Conservation (phyloP, 495 filamentous ascomycete species). For the Apodospora peruviana region DNA sequence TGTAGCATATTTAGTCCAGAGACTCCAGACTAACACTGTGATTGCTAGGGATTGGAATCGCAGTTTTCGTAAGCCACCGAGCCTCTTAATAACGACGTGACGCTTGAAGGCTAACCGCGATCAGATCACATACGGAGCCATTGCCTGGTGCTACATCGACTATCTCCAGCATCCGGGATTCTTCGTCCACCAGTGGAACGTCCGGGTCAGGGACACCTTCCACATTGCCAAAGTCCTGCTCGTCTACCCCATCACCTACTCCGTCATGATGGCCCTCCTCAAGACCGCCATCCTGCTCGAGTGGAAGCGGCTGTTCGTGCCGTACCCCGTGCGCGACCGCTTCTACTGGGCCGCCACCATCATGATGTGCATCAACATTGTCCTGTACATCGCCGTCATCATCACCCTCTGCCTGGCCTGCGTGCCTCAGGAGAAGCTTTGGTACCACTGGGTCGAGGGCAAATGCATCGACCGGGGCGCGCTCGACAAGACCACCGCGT, state of each 20-base stretch:
- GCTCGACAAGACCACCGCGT: slow-evolving; percentile 17
- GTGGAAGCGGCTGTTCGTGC: slow-evolving; percentile 29
- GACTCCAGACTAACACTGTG: too few species aligned
- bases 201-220: slow-evolving; percentile 3
- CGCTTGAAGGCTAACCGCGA: too few species aligned
- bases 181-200: slow-evolving; percentile 28
- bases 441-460: slow-evolving; percentile 18
- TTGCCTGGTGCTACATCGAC: slow-evolving; percentile 12
- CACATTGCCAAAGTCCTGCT: neutral
- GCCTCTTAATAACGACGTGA: too few species aligned
- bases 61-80: too few species aligned
- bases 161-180: slow-evolving; percentile 16
- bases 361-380: slow-evolving; percentile 31
- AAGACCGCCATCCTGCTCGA: slow-evolving; percentile 34
- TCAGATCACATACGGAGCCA: slow-evolving; percentile 11
- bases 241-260: neutral
- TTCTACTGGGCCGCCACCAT: slow-evolving; percentile 25
- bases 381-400: slow-evolving; percentile 35
- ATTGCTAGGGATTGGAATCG: too few species aligned
- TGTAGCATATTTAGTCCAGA: neutral
- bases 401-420: slow-evolving; percentile 40
- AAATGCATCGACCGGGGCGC: slow-evolving; percentile 24
- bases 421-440: slow-evolving; percentile 29
- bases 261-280: slow-evolving; percentile 15
- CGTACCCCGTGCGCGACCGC: slow-evolving; percentile 3